These are phyloP conservation scores for Stylonectria norvegica DNA, from an alignment of 2,329 filamentous ascomycete species.

Conservation along the genomic window DNA sequence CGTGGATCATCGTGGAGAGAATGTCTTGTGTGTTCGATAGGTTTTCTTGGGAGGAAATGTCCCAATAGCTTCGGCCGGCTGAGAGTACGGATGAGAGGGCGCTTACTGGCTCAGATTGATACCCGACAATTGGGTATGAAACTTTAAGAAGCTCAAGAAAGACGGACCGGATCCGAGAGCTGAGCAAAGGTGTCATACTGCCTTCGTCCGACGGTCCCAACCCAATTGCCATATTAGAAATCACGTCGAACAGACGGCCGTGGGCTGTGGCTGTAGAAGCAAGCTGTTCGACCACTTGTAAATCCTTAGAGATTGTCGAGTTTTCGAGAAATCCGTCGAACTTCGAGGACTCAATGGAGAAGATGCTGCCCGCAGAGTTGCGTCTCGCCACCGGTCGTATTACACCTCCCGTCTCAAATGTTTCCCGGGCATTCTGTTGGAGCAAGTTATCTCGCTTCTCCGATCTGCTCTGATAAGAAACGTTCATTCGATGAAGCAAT, in stretches of 20 bases:
- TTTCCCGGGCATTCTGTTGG: slow-evolving; percentile 56
- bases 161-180: slow-evolving; percentile 59
- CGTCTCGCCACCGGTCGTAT: slow-evolving; percentile 43
- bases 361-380: slow-evolving; percentile 60
- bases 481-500: slow-evolving; percentile 66
- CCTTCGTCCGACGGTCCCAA: slow-evolving; percentile 45
- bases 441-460: slow-evolving; percentile 58
- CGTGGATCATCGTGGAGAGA: slow-evolving; percentile 33
- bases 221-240: slow-evolving; percentile 47
- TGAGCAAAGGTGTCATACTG: slow-evolving; percentile 53
- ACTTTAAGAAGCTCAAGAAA: slow-evolving; percentile 70
- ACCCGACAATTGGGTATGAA: slow-evolving; percentile 64
- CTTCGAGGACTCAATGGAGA: slow-evolving; percentile 57
- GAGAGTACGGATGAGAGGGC: slow-evolving; percentile 64
- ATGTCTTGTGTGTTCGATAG: slow-evolving; percentile 34
- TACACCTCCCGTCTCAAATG: slow-evolving; percentile 49
- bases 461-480: slow-evolving; percentile 58
- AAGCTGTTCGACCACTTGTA: slow-evolving; percentile 49
- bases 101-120: slow-evolving; percentile 67
- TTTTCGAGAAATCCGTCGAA: slow-evolving; percentile 57
- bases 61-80: slow-evolving; percentile 53
- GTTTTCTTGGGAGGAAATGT: slow-evolving; percentile 38
- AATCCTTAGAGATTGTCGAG: slow-evolving; percentile 48
- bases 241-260: slow-evolving; percentile 52
- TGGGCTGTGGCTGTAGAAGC: slow-evolving; percentile 47